These are phyloP conservation scores for Puccinia triticina DNA, from an alignment of 1,284 basidiomycete species.

Conservation along the genomic window DNA sequence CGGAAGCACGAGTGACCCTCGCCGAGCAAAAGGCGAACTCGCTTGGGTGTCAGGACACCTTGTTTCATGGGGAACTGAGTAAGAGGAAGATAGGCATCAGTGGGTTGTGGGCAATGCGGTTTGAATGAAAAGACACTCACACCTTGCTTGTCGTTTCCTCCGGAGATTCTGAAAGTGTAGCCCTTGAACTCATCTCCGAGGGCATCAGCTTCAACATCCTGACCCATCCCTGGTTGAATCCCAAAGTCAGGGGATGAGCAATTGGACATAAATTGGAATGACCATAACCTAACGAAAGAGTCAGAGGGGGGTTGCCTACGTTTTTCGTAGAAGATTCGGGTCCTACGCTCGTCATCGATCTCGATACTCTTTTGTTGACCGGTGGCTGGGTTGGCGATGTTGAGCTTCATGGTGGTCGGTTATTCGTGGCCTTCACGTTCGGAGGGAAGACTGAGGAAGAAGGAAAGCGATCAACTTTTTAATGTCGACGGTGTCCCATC, in stretches of 20 bases:
- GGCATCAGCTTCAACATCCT: constrained; percentile 88
- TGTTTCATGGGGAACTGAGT: constrained; percentile 97
- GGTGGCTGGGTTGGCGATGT: constrained; percentile 85
- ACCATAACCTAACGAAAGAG: background rate
- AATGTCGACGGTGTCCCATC: constrained; percentile 5
- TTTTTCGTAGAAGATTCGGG: constrained; percentile 92
- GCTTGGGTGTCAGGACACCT: constrained; percentile 91
- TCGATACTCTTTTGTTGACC: constrained; percentile 85
- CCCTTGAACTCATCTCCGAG: constrained; percentile 97
- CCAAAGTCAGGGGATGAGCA: background rate
- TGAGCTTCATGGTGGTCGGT: constrained; percentile 79
- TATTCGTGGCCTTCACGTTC: constrained; percentile 54
- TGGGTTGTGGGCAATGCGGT: background rate
- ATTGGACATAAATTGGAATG: background rate
- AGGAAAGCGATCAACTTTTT: constrained; percentile 39
- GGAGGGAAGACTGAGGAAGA: constrained; percentile 48
- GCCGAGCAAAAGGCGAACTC: constrained; percentile 89
- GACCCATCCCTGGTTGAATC: constrained; percentile 71
- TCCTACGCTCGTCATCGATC: constrained; percentile 55
- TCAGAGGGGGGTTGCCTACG: background rate
- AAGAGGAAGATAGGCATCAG: background rate
- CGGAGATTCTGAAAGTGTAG: constrained; percentile 94
- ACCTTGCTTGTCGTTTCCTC: constrained; percentile 80
- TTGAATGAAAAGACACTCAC: constrained; percentile 26
- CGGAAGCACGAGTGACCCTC: constrained; percentile 99